A percentile compares a stretch with the other conserved stretches of the same genome.
These are phyloP conservation scores for Spinacia oleracea DNA, from an alignment of 179 eudicot species.

Conservation along the genomic window DNA sequence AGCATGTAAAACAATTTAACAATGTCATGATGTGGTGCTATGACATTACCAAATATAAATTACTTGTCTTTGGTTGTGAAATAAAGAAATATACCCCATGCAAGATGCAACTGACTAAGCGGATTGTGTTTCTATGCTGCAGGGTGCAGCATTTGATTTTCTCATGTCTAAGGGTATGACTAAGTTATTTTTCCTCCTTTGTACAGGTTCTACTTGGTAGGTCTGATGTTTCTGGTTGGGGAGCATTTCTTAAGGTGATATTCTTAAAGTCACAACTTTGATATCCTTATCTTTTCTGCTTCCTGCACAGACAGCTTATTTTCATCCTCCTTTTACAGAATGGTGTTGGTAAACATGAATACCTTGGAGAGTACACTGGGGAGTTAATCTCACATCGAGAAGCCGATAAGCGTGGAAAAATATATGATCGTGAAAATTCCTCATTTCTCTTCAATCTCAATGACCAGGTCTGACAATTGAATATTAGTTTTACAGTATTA, in stretches of 20 bases:
- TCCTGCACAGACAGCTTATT: constrained; percentile 5
- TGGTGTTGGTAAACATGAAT: constrained; percentile 81
- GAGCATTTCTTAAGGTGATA: constrained; percentile 92
- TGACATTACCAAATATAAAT: no score
- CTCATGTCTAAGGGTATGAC: constrained; percentile 15
- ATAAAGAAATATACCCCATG: background rate
- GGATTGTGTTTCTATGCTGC: background rate
- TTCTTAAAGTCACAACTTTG: background rate
- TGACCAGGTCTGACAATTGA: constrained; percentile 58
- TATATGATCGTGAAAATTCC: constrained; percentile 90
- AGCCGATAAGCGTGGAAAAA: constrained; percentile 98
- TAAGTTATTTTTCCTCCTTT: constrained; percentile 11
- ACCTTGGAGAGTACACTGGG: constrained; percentile 98
- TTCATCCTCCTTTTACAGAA: constrained; percentile 44
- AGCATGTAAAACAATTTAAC: background rate
- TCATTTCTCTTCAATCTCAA: constrained; percentile 92
- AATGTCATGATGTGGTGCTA: background rate
- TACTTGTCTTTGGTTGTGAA: background rate
- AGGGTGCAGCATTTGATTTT: background rate
- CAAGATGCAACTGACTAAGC: background rate
- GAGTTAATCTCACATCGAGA: constrained; percentile 95
- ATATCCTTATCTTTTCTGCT: constrained; percentile 2
- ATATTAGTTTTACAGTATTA: background rate
- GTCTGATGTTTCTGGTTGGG: constrained; percentile 99
- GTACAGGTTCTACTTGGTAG: constrained; percentile 89